Conservation (phyloP, 1,284 basidiomycete genomes). For the Papiliotrema laurentii region DNA sequence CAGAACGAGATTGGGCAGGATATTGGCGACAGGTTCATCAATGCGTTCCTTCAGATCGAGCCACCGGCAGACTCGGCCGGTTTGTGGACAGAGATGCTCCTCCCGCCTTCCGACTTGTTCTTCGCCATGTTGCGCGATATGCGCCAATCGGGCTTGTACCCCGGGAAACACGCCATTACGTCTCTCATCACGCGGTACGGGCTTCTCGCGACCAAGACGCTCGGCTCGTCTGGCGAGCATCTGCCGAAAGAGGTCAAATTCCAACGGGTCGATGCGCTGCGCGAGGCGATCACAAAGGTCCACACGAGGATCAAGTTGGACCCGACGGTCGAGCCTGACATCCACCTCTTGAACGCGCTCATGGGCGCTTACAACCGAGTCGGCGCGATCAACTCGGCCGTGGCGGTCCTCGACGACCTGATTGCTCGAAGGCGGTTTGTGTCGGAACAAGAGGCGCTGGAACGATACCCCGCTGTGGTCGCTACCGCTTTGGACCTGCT, state of each 20-base stretch:
- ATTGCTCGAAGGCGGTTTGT: conserved; percentile 52
- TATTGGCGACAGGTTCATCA: conserved; percentile 60
- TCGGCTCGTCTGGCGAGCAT: conserved; percentile 8
- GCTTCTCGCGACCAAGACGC: no score
- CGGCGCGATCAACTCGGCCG: conserved; percentile 64
- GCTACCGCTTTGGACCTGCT: conserved; percentile 82
- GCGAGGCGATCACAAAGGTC: conserved; percentile 57
- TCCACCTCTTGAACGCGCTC: conserved; percentile 74
- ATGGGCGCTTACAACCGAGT: conserved; percentile 84
- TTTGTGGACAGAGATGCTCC: no score
- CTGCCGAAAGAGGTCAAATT: neutral
- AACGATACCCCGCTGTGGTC: conserved; percentile 59
- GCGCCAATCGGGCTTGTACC: conserved; percentile 60
- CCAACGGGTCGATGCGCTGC: conserved; percentile 15
- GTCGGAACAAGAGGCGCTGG: conserved; percentile 43
- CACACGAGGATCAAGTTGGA: conserved; percentile 78
- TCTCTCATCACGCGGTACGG: conserved; percentile 59
- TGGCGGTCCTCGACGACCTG: conserved; percentile 75
- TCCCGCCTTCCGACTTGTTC: conserved; percentile 62
- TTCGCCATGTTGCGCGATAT: conserved; percentile 80
- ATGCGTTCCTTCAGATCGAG: conserved; percentile 58
- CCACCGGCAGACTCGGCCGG: conserved; percentile 44
- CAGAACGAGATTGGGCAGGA: conserved; percentile 54
- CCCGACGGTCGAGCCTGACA: conserved; percentile 66
- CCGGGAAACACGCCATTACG: conserved; percentile 64